Evolutionary conservation across 768 basidiomycete species (phyloP).

Genomic region (Pisolithus sp.): DNA sequence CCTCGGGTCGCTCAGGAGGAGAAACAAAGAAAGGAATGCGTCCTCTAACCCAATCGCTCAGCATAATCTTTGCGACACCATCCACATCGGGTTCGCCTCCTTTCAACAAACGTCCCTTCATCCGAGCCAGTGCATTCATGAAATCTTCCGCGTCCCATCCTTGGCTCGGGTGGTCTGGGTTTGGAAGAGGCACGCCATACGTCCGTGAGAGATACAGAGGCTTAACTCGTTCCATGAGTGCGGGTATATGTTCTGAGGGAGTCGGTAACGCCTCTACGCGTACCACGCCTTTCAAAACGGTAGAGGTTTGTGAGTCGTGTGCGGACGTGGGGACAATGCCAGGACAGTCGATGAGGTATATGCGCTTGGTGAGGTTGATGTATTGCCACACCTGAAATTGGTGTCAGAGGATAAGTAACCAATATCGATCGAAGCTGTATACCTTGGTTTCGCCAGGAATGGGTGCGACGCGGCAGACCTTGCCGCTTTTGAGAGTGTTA

Average conservation of each 20-base stretch:
- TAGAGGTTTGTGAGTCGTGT: constrained; percentile 82
- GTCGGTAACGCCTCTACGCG: constrained; percentile 91
- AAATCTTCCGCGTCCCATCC: constrained; percentile 73
- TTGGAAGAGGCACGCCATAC: constrained; percentile 64
- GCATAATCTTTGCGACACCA: constrained; percentile 87
- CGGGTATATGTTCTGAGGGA: constrained; percentile 88
- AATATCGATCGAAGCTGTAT: neutral
- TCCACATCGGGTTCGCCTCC: constrained; percentile 94
- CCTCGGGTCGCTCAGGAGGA: constrained; percentile 79
- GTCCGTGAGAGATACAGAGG: constrained; percentile 86
- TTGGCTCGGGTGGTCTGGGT: constrained; percentile 44
- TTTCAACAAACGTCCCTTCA: constrained; percentile 87
- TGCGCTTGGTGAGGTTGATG: constrained; percentile 90
- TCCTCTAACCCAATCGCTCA: constrained; percentile 96
- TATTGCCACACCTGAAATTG: constrained; percentile 88
- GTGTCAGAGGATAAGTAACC: neutral
- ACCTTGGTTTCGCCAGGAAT: constrained; percentile 96
- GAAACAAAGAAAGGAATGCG: constrained; percentile 94
- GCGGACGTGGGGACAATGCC: constrained; percentile 95
- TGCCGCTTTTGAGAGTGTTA: constrained; percentile 96
- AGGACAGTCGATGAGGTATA: constrained; percentile 99
- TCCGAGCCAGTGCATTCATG: constrained; percentile 77
- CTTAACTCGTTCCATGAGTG: constrained; percentile 85
- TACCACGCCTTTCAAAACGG: constrained; percentile 93
- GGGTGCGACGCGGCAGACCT: constrained; percentile 95